Percentiles rank a stretch among this genome's conserved stretches.
Evolutionary conservation across 2,329 filamentous ascomycete species (phyloP).

Genomic region (Ascomycota sp.): DNA sequence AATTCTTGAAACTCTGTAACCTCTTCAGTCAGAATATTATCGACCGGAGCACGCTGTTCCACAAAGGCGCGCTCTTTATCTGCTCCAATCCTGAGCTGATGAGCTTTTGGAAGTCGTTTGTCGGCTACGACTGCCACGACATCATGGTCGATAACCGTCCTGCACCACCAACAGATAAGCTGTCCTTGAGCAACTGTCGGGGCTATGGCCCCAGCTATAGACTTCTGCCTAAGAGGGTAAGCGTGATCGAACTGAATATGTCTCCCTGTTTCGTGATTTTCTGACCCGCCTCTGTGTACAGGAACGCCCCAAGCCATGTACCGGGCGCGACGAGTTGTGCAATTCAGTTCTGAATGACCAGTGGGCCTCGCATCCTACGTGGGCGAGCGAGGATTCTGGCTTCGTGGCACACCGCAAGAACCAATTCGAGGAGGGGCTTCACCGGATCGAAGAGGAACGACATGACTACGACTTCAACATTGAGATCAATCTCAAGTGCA

Average conservation of each 20-base stretch:
- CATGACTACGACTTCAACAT: constrained; percentile 99
- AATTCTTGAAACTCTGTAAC: constrained; percentile 94
- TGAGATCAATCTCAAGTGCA: constrained; percentile 82
- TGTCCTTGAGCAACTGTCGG: constrained; percentile 89
- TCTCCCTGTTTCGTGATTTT: background rate
- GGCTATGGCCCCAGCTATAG: constrained; percentile 93
- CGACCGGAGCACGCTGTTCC: constrained; percentile 61
- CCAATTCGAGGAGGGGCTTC: constrained; percentile 77
- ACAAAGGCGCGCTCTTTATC: constrained; percentile 71
- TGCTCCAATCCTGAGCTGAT: constrained; percentile 78
- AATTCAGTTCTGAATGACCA: constrained; percentile 87
- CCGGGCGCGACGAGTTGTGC: constrained; percentile 86
- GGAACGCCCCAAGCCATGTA: constrained; percentile 81
- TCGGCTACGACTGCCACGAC: constrained; percentile 58
- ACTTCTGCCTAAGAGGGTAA: constrained; percentile 60
- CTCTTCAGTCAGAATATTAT: constrained; percentile 87
- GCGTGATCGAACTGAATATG: constrained; percentile 4
- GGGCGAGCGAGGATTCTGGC: constrained; percentile 93
- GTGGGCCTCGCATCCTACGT: constrained; percentile 96
- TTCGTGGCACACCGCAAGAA: constrained; percentile 98
- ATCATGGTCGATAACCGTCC: constrained; percentile 62
- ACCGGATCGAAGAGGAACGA: constrained; percentile 91
- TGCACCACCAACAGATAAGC: constrained; percentile 53
- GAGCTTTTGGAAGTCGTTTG: constrained; percentile 67
- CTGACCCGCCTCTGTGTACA: constrained; percentile 9